Evolutionary conservation across 306 rosid genomes (phyloP).

Genomic region (Lotus japonicus): DNA sequence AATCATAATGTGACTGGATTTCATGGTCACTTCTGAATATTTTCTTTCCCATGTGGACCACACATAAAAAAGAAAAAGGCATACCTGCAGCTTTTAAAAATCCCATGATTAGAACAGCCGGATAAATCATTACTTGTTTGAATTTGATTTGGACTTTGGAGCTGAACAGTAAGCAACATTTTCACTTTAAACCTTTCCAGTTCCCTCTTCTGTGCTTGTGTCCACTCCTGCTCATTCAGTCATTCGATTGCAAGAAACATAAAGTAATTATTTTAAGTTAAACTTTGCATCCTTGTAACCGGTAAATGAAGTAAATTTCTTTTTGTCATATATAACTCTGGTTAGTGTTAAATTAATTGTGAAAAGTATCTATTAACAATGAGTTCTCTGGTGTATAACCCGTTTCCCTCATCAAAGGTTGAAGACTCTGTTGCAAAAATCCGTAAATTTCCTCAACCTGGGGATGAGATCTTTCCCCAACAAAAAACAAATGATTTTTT

Average conservation of each 20-base stretch:
- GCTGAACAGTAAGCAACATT: conserved; percentile 17
- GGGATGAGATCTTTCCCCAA: conserved; percentile 40
- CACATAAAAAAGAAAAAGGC: conserved; percentile 25
- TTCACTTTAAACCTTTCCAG: conserved; percentile 17
- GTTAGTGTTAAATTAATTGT: conserved; percentile 4
- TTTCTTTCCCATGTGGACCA: conserved; percentile 26
- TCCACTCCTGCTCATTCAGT: neutral
- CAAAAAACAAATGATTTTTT: conserved; percentile 31
- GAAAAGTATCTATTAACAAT: conserved; percentile 9
- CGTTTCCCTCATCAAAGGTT: conserved; percentile 38
- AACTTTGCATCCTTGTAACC: neutral
- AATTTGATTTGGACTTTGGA: conserved; percentile 22
- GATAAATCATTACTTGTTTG: conserved; percentile 24
- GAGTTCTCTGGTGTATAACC: conserved; percentile 8
- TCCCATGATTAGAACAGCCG: conserved; percentile 22
- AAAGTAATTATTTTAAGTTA: neutral
- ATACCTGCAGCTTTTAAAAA: conserved; percentile 26
- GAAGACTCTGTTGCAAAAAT: conserved; percentile 37
- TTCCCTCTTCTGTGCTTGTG: neutral
- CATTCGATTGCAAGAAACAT: neutral
- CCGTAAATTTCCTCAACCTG: conserved; percentile 28
- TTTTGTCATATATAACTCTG: neutral
- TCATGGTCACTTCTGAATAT: conserved; percentile 24
- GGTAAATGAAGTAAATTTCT: neutral
- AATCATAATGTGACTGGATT: conserved; percentile 29